phyloP scores from a whole-genome alignment of 2,329 filamentous ascomycete genomes.

The Botrytis sinoallii region DNA sequence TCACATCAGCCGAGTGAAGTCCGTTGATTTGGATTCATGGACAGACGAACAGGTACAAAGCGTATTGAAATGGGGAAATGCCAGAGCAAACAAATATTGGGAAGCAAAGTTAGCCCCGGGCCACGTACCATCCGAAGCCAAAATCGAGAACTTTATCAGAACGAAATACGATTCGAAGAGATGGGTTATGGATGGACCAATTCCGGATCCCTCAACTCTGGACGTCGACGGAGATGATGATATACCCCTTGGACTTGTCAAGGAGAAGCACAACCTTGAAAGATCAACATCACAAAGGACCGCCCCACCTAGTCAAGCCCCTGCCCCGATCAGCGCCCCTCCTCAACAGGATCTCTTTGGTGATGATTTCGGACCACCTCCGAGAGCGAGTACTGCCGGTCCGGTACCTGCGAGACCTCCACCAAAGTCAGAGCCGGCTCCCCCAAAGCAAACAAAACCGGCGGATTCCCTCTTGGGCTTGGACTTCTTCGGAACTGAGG shows the following conservation, averaged over 20 bases:
- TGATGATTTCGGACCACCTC: conserved; percentile 61
- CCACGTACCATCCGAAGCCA: conserved; percentile 90
- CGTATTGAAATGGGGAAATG: conserved; percentile 92
- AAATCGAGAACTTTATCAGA: conserved; percentile 99
- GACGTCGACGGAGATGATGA: conserved; percentile 86
- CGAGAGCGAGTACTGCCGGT: conserved; percentile 71
- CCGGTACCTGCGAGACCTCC: conserved; percentile 50
- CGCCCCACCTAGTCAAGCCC: conserved; percentile 26
- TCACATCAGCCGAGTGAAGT: conserved; percentile 97
- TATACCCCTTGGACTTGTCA: conserved; percentile 60
- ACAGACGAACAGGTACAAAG: conserved; percentile 97
- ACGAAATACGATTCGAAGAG: conserved; percentile 99
- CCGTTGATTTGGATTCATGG: conserved; percentile 96
- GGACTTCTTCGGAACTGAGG: conserved; percentile 79
- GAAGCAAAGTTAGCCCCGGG: conserved; percentile 88
- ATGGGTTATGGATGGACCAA: conserved; percentile 98
- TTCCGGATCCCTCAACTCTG: conserved; percentile 86
- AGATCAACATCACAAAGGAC: conserved; percentile 42
- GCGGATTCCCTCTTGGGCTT: conserved; percentile 85
- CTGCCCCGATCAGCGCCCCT: conserved; percentile 40
- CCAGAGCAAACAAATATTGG: conserved; percentile 98
- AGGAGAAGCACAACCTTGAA: conserved; percentile 63
- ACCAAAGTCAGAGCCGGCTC: conserved; percentile 61
- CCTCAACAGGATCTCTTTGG: conserved; percentile 78
- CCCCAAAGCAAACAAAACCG: conserved; percentile 66